Percentiles rank a stretch among this genome's conserved stretches.
Conservation (phyloP, 805 yeast genomes). For the Wilhelminamyces savonicus region DNA sequence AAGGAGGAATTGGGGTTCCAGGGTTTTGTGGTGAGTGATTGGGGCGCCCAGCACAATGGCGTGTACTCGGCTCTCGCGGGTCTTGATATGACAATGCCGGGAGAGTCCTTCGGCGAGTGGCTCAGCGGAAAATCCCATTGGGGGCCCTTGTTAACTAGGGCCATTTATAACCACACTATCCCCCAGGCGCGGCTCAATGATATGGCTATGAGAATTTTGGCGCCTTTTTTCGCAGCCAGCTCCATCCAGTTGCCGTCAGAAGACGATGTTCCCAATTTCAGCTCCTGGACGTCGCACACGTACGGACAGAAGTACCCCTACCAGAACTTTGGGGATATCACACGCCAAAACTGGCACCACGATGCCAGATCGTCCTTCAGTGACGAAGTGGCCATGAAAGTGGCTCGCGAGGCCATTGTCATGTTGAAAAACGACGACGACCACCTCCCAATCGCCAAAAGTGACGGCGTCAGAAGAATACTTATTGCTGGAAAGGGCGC, state of each 20-base stretch:
- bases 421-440: slow-evolving; percentile 48
- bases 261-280: slow-evolving; percentile 44
- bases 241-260: slow-evolving; percentile 31
- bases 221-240: slow-evolving; percentile 46
- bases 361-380: slow-evolving; percentile 47
- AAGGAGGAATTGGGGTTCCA: slow-evolving; percentile 62
- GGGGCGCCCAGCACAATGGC: slow-evolving; percentile 62
- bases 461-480: slow-evolving; percentile 36
- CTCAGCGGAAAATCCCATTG: slow-evolving; percentile 46
- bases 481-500: slow-evolving; percentile 51
- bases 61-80: slow-evolving; percentile 53
- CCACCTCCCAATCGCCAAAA: slow-evolving; percentile 43
- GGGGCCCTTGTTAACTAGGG: slow-evolving; percentile 52
- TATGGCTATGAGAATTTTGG: slow-evolving; percentile 55
- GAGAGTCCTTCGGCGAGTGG: slow-evolving; percentile 49
- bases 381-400: slow-evolving; percentile 42
- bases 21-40: slow-evolving; percentile 61
- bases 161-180: slow-evolving; percentile 50
- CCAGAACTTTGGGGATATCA: slow-evolving; percentile 49
- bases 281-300: slow-evolving; percentile 54
- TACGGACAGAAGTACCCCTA: slow-evolving; percentile 50
- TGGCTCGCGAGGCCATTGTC: slow-evolving; percentile 53
- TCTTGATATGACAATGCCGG: slow-evolving; percentile 63
- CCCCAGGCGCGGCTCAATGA: slow-evolving; percentile 50
- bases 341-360: slow-evolving; percentile 47